Evolutionary conservation across 345 rosid species (phyloP).

Genomic region (Nasturtium officinale): DNA sequence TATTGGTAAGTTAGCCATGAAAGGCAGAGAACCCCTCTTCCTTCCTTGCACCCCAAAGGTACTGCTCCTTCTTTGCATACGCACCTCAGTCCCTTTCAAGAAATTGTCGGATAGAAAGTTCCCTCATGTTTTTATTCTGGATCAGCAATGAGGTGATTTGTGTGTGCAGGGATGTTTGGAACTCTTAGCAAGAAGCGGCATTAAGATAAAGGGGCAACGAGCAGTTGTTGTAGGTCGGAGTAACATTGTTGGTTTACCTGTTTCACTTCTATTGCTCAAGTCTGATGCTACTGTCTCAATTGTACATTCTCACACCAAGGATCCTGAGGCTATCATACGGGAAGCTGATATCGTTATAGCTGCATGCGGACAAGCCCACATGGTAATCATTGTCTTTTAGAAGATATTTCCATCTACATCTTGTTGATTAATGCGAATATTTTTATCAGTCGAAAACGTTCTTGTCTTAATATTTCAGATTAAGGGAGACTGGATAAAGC

Average conservation of each 20-base stretch:
- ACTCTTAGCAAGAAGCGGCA: slow-evolving; percentile 74
- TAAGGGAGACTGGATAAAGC: slow-evolving; percentile 89
- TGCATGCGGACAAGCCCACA: slow-evolving; percentile 91
- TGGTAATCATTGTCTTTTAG: slow-evolving; percentile 49
- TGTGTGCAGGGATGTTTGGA: slow-evolving; percentile 80
- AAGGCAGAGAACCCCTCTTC: slow-evolving; percentile 92
- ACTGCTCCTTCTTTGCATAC: slow-evolving; percentile 24
- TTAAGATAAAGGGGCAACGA: slow-evolving; percentile 67
- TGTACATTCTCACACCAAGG: slow-evolving; percentile 75
- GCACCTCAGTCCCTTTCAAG: not conserved
- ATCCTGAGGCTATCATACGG: slow-evolving; percentile 64
- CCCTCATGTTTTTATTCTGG: not conserved
- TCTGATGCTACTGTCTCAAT: slow-evolving; percentile 88
- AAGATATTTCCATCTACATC: not conserved
- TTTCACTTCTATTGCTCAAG: slow-evolving; percentile 80
- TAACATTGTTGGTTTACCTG: slow-evolving; percentile 91
- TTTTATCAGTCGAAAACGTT: not conserved
- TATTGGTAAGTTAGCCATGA: slow-evolving; percentile 96
- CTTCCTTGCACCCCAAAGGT: slow-evolving; percentile 97
- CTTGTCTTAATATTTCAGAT: slow-evolving; percentile 52
- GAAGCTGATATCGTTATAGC: slow-evolving; percentile 94
- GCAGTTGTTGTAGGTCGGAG: slow-evolving; percentile 94
- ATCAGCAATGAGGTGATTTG: slow-evolving; percentile 5
- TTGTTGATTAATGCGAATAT: not conserved
- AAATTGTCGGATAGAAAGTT: not conserved